A percentile compares a stretch with the other conserved stretches of the same genome.
These are phyloP conservation scores for Marchantia polymorpha DNA, from an alignment of 225 moss, liverwort and hornwort species.

Conservation along the genomic window DNA sequence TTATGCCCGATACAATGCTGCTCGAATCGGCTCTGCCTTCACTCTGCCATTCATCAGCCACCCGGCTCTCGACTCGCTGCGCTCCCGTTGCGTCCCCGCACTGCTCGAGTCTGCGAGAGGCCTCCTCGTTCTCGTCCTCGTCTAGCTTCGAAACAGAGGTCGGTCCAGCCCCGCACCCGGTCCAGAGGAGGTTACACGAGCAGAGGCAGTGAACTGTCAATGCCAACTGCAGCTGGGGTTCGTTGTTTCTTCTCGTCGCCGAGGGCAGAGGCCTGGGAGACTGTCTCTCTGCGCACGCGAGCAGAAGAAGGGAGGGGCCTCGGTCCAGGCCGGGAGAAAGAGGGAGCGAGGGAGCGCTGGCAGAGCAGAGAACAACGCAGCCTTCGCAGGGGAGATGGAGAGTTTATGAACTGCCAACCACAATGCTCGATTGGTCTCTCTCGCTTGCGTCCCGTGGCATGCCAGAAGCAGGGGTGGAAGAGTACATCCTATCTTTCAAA, in stretches of 20 bases:
- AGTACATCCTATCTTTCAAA: neutral
- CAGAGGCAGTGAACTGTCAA: neutral
- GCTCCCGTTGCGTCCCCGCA: neutral
- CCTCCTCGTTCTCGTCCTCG: too few species aligned
- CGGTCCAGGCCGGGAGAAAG: neutral
- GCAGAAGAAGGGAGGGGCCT: neutral
- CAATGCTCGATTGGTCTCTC: neutral
- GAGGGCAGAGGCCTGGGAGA: neutral
- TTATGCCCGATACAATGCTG: neutral
- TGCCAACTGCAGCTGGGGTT: neutral
- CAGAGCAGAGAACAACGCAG: neutral
- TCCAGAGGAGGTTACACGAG: neutral
- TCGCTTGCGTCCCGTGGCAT: neutral
- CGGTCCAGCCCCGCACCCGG: neutral
- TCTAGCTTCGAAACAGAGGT: neutral
- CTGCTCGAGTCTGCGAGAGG: neutral
- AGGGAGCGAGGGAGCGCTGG: neutral
- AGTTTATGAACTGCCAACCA: conserved; percentile 7
- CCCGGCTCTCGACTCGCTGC: neutral
- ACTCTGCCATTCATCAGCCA: neutral
- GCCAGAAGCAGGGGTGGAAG: neutral
- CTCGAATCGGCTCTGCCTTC: neutral
- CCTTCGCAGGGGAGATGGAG: neutral
- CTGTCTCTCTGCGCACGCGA: neutral
- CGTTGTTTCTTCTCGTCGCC: neutral